Evolutionary conservation across 257 asterid species (phyloP), one percentile per base, ranked within the genome.

Genomic region (Linderniella brevidens): DNA sequence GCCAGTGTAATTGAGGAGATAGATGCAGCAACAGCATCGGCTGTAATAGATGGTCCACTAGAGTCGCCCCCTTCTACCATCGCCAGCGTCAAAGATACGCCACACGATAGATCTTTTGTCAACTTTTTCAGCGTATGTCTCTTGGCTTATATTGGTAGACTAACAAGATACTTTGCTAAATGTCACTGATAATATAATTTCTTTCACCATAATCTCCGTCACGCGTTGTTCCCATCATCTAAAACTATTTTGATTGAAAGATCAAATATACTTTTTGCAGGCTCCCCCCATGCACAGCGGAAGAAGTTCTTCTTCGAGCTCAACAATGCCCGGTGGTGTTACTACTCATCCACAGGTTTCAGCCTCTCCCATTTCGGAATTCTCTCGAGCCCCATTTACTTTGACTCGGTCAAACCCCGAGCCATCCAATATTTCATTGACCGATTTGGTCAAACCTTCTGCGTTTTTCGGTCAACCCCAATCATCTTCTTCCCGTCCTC

Each of bases 1-100:
- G n/a, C n/a, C 75, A 87, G 95, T 63, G 88, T 77, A 54, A 82
- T 77, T 29, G 93, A 82, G 68, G 97, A 87, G 66, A 78, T 82
- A 56, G 97, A 82, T 73, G 94, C 95, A 60, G 93, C 83, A 58
- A 85, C 95, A 17, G 68, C 92, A 17, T 66, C 73, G 64, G 82
- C 93, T 13, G 86, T 76, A 39, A 82, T 82, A 66, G 95, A 87
- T 62, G 92, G 94, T 56, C 88, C 93, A 49, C 61, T 82, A 20
- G 94, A 87, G 78, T 85, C 93, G 29, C 54, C 93, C 59, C 57
- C 75, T 35, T 64, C 92, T 49, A 50, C 71, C 48, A 39, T 65
- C 50, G 47, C 82, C 50, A 74, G 55, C 64, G 69, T 60, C 18
- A 38, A 77, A 29, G 79, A 82, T 57, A 68, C 52, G 52, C 71